Conservation (phyloP, 2,329 filamentous ascomycete genomes). For the Pezicula radicicola region DNA sequence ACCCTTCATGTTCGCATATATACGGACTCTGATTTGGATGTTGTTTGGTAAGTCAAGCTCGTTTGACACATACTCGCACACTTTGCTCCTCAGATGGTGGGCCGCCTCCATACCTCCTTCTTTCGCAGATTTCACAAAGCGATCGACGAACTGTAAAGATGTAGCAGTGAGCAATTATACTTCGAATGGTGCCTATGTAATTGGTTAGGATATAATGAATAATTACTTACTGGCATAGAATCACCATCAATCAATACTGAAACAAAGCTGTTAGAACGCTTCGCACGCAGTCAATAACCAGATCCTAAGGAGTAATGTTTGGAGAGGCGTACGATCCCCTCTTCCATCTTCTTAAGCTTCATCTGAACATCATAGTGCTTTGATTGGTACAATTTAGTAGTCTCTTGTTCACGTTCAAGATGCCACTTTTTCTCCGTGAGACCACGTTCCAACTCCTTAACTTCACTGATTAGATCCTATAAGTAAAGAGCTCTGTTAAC, state of each 20-base stretch:
- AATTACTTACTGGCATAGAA: slow-evolving; percentile 31
- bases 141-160: slow-evolving; percentile 28
- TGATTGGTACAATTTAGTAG: slow-evolving; percentile 6
- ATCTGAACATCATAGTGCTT: neutral
- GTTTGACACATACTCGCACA: slow-evolving; percentile 4
- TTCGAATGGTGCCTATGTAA: neutral
- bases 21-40: slow-evolving; percentile 29
- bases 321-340: neutral
- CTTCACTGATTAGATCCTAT: slow-evolving; percentile 3
- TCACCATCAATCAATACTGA: slow-evolving; percentile 37
- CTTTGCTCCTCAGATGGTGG: neutral
- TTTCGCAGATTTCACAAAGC: slow-evolving; percentile 27
- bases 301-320: neutral
- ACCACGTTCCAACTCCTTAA: slow-evolving; percentile 6
- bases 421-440: slow-evolving; percentile 6
- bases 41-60: slow-evolving; percentile 13
- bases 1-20: slow-evolving; percentile 36
- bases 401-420: slow-evolving; percentile 8
- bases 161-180: no score
- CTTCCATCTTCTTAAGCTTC: neutral
- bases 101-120: slow-evolving; percentile 29
- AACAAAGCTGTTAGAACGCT: slow-evolving; percentile 21
- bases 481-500: neutral
- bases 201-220: neutral
- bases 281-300: neutral